phyloP scores from a whole-genome alignment of 2,329 filamentous ascomycete species.

The Sordariomycetes sp. region DNA sequence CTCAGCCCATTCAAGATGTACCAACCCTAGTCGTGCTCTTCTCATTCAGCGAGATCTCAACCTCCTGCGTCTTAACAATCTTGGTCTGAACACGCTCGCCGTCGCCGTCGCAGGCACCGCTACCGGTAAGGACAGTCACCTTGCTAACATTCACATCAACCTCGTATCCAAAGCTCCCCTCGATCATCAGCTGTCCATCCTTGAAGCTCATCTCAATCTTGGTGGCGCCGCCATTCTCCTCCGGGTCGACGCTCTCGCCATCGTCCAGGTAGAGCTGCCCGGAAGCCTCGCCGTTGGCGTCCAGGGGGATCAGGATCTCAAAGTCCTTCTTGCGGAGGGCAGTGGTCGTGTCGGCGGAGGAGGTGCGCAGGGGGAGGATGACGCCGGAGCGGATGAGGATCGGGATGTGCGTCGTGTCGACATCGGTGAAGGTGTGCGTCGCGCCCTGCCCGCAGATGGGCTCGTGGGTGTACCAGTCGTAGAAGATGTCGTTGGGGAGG shows the following conservation, averaged over 20 bases:
- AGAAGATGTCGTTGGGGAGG: constrained; percentile 39
- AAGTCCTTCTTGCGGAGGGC: constrained; percentile 58
- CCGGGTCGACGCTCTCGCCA: constrained; percentile 57
- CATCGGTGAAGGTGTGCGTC: constrained; percentile 22
- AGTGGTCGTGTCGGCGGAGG: constrained; percentile 52
- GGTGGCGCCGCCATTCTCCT: constrained; percentile 27
- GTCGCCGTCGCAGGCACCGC: not conserved
- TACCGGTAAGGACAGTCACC: constrained; percentile 34
- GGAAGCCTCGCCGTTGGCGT: constrained; percentile 48
- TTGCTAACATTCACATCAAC: constrained; percentile 32
- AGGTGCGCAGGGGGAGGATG: constrained; percentile 52
- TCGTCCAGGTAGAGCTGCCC: constrained; percentile 73
- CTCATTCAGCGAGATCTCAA: constrained; percentile 7
- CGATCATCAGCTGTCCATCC: constrained; percentile 37
- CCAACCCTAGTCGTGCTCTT: constrained; percentile 4
- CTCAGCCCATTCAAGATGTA: no score
- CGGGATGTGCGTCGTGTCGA: constrained; percentile 44
- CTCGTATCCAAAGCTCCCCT: constrained; percentile 45
- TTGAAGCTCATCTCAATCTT: constrained; percentile 52
- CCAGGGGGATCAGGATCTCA: constrained; percentile 60
- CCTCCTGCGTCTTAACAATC: constrained; percentile 1
- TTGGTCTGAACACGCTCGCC: not conserved
- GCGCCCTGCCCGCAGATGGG: constrained; percentile 29
- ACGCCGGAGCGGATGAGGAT: constrained; percentile 57
- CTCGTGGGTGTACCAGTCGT: constrained; percentile 41